Evolutionary conservation across 768 basidiomycete genomes (phyloP).

Genomic region (Clitopilus passeckerianus): DNA sequence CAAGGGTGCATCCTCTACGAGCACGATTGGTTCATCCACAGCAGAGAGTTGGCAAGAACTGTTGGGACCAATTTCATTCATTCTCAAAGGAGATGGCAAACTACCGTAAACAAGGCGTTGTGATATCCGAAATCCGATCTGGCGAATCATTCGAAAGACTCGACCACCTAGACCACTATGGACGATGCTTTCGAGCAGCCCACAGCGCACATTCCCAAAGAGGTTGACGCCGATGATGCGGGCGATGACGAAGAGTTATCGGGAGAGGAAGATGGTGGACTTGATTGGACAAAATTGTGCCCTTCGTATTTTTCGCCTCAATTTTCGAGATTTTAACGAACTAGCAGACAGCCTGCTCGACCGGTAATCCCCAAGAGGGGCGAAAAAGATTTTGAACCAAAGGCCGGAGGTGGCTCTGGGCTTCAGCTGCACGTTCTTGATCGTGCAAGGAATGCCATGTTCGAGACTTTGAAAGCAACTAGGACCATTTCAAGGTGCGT

Average conservation of each 20-base stretch:
- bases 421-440: slow-evolving; percentile 81
- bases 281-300: slow-evolving; percentile 1
- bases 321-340: background rate
- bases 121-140: background rate
- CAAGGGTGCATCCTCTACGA: background rate
- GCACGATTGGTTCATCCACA: too few relatives aligned
- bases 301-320: background rate
- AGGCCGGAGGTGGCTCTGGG: slow-evolving; percentile 56
- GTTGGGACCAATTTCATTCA: too few relatives aligned
- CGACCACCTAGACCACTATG: background rate
- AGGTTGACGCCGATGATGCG: background rate
- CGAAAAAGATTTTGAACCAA: slow-evolving; percentile 96
- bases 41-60: too few relatives aligned
- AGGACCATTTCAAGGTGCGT: slow-evolving; percentile 74
- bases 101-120: too few relatives aligned
- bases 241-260: background rate
- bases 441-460: slow-evolving; percentile 80
- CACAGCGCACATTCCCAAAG: background rate
- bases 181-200: background rate
- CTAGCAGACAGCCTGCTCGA: slow-evolving; percentile 33
- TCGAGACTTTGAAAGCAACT: slow-evolving; percentile 68
- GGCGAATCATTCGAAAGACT: background rate
- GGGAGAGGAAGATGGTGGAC: slow-evolving; percentile 1
- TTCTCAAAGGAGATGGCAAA: too few relatives aligned
- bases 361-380: slow-evolving; percentile 92